Percentiles rank a stretch among this genome's conserved stretches.
Evolutionary conservation across 768 basidiomycete species (phyloP).

Genomic region (Mycena alexandri): DNA sequence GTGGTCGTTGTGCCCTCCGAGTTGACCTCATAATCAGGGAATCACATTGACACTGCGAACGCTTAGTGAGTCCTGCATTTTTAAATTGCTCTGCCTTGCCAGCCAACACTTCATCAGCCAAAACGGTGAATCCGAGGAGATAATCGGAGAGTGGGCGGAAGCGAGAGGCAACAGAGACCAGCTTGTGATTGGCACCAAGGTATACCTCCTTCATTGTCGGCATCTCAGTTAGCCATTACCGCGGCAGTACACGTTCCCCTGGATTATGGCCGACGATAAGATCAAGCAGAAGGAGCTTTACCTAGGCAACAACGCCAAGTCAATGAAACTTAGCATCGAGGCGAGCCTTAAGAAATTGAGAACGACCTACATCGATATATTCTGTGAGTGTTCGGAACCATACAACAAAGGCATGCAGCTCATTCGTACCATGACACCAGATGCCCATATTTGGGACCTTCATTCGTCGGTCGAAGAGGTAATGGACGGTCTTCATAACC

Average conservation of each 20-base stretch:
- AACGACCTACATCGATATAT: constrained; percentile 68
- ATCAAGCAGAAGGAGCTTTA: constrained; percentile 53
- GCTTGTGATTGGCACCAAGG: constrained; percentile 11
- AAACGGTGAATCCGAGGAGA: neutral
- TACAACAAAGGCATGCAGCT: too few species aligned
- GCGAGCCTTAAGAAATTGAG: constrained; percentile 55
- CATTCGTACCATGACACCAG: too few species aligned
- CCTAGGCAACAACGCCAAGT: constrained; percentile 63
- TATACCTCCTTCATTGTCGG: neutral
- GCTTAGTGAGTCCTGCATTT: neutral
- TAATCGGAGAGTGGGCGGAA: constrained; percentile 67
- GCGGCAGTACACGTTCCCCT: constrained; percentile 50
- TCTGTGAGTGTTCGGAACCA: constrained; percentile 41
- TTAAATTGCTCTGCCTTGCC: too few species aligned
- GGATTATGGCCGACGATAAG: constrained; percentile 39
- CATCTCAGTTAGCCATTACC: too few species aligned
- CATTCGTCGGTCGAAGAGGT: constrained; percentile 48
- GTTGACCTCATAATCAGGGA: too few species aligned
- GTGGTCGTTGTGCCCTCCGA: too few species aligned
- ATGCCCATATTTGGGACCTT: constrained; percentile 66
- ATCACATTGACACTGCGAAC: neutral
- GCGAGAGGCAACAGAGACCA: constrained; percentile 53
- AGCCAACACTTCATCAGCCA: neutral
- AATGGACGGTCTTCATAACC: constrained; percentile 49
- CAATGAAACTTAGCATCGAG: constrained; percentile 54